Conservation (phyloP, 768 basidiomycete species). For the Boletus edulis region DNA sequence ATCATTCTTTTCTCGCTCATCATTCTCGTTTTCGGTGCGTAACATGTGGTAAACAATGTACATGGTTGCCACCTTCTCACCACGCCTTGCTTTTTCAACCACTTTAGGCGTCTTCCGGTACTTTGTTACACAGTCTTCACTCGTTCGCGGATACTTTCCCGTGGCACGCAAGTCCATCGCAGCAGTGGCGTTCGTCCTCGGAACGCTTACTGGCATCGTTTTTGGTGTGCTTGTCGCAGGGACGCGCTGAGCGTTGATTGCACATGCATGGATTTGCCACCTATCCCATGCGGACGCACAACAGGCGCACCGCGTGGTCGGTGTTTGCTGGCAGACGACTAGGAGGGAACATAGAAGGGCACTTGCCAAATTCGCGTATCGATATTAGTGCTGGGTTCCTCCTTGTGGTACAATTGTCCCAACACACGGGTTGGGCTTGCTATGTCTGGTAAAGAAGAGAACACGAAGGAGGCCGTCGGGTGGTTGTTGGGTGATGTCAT, state of each 20-base stretch:
- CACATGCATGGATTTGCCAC: neutral
- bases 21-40: constrained; percentile 48
- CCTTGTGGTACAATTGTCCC: neutral
- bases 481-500: constrained; percentile 7
- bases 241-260: constrained; percentile 1
- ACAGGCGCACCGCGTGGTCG: neutral
- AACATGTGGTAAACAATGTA: neutral
- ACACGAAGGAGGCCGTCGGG: neutral
- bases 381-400: neutral
- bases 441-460: neutral
- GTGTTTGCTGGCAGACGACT: neutral
- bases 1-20: constrained; percentile 44
- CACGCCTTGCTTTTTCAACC: neutral
- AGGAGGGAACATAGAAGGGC: neutral
- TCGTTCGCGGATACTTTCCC: constrained; percentile 52
- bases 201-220: constrained; percentile 39
- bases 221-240: constrained; percentile 43
- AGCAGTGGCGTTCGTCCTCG: constrained; percentile 40
- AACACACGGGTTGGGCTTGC: neutral
- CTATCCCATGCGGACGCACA: neutral
- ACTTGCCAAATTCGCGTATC: too few species aligned
- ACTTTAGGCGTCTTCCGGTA: constrained; percentile 48
- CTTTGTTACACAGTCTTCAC: constrained; percentile 49
- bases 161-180: constrained; percentile 47
- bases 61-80: neutral